Base-by-base conservation (phyloP, 495 filamentous ascomycete species). In the Extremus antarcticus region DNA sequence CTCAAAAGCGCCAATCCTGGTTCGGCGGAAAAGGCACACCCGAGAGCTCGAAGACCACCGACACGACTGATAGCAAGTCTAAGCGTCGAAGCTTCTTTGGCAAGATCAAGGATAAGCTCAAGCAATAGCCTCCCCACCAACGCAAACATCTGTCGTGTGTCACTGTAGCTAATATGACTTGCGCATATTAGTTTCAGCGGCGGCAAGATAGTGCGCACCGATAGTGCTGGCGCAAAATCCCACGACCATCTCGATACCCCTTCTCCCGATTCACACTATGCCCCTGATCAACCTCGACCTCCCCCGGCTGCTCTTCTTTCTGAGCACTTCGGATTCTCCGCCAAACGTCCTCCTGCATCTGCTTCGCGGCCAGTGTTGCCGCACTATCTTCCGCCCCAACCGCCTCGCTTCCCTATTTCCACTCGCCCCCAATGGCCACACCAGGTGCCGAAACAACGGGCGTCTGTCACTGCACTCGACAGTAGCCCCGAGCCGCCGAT, bases 31-130 rank as follows among this genome's bases (percentile, higher is more conserved):
- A 17, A 53, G 38, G 41, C 57, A 50, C 43, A 47, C 48, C 23
- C 19, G n/a, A 21, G 46, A 38, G 25, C 22, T 40, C 56, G 53
- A 53, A 51, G 53, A 72, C 62, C 50, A 55, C 65, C 55, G 67
- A 66, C 68, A 68, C 60, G 52, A 67, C 16, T 57, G 62, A 19
- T 62, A 67, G 55, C 25, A 58, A 58, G 55, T 25, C 35, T 21
- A 58, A 58, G 55, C 49, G 61, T 16, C 25, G 48, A 16, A 57
- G 54, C 51, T 60, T 63, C 54, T 51, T 61, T n/a, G 54, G 46
- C 3, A 50, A 41, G 50, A 41, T 57, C 41, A 57, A 60, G 40
- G 58, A 60, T 20, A 60, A 60, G 58, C 45, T 60, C 24, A 59
- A 59, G 53, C 46, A 25, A 13, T 47, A 47, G 47, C 38, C 47